phyloP scores from a whole-genome alignment of 306 rosid species.

The Medicago lupulina region DNA sequence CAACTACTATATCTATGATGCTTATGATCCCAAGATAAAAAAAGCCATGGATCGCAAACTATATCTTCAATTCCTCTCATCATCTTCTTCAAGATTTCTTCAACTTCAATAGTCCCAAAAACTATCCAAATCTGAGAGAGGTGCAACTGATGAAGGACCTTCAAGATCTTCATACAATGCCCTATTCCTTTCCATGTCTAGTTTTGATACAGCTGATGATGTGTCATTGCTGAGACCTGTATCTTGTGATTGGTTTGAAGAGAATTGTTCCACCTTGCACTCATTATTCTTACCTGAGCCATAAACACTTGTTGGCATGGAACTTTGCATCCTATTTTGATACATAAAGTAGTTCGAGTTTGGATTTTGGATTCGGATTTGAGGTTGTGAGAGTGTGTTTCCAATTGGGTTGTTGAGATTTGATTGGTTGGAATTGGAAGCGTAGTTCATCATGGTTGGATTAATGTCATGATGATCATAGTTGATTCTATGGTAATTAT shows the following conservation, averaged over 20 bases:
- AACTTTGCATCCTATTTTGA: conserved; percentile 37
- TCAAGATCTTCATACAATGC: conserved; percentile 53
- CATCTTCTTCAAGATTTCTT: neutral
- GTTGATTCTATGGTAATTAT: conserved; percentile 33
- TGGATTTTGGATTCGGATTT: conserved; percentile 42
- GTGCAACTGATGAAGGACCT: conserved; percentile 48
- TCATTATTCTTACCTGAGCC: conserved; percentile 12
- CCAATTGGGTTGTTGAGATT: conserved; percentile 40
- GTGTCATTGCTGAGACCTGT: conserved; percentile 75
- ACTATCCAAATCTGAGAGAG: conserved; percentile 60
- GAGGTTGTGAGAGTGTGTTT: conserved; percentile 7
- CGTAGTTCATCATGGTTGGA: conserved; percentile 37
- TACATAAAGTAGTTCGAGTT: conserved; percentile 44
- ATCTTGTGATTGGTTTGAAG: conserved; percentile 75
- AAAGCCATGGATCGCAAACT: conserved; percentile 47
- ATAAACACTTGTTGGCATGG: conserved; percentile 27
- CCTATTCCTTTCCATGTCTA: conserved; percentile 45
- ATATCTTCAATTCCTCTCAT: conserved; percentile 18
- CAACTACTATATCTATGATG: conserved; percentile 39
- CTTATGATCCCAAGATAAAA: conserved; percentile 45
- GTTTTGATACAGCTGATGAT: conserved; percentile 66
- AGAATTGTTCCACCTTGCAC: conserved; percentile 73
- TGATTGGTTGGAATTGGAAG: conserved; percentile 36
- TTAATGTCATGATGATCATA: conserved; percentile 22
- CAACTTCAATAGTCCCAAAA: conserved; percentile 63